Conservation (phyloP, 2,329 filamentous ascomycete genomes). For the Arthrobotrys conoides region DNA sequence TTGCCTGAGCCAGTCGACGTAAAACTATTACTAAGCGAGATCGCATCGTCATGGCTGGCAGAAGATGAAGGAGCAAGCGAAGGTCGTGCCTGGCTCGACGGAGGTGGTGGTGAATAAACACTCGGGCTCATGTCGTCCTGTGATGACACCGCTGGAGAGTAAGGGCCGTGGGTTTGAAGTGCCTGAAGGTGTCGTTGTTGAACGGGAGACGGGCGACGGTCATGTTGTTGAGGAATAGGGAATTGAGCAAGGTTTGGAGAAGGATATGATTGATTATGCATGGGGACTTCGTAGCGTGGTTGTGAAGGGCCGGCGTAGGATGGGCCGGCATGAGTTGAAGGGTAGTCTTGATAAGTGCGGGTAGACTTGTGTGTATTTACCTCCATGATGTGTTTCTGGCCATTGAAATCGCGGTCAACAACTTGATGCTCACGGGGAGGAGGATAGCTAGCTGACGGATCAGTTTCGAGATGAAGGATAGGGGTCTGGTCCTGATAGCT, state of each 20-base stretch:
- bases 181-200: constrained; percentile 49
- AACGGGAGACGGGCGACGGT: constrained; percentile 53
- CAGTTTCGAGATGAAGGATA: constrained; percentile 58
- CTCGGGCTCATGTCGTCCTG: constrained; percentile 51
- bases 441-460: constrained; percentile 40
- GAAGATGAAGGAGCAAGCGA: constrained; percentile 57
- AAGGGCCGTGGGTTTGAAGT: constrained; percentile 47
- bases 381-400: constrained; percentile 62
- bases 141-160: constrained; percentile 28
- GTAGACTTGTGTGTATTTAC: constrained; percentile 55
- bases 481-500: constrained; percentile 48
- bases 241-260: constrained; percentile 49
- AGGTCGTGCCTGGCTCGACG: constrained; percentile 34
- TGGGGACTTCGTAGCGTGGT: constrained; percentile 9
- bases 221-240: constrained; percentile 47
- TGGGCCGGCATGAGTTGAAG: constrained; percentile 26
- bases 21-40: constrained; percentile 67
- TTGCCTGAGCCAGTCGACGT: constrained; percentile 66
- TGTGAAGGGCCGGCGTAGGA: constrained; percentile 30
- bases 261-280: constrained; percentile 23
- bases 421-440: constrained; percentile 53
- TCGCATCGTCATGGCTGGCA: constrained; percentile 49
- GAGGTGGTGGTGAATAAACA: constrained; percentile 52
- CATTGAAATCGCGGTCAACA: constrained; percentile 57
- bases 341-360: constrained; percentile 43